phyloP scores from a whole-genome alignment of 352 stramenopile genomes.

The Phytophthora constricta region DNA sequence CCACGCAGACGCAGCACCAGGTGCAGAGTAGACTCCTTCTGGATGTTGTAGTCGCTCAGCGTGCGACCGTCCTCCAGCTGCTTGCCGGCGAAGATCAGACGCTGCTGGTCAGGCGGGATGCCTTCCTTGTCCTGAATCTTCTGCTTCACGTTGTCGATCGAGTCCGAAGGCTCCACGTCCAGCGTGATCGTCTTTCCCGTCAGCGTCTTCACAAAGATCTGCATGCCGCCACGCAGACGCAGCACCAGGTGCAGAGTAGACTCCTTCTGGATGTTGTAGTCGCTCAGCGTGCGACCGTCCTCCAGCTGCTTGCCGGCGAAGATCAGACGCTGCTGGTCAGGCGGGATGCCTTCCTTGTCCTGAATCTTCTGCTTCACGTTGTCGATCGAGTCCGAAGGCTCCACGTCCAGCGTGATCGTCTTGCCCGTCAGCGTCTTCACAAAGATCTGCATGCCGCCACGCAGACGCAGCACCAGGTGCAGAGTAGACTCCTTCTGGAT shows the following conservation, averaged over 20 bases:
- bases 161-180: too few relatives aligned
- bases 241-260: slow-evolving; percentile 96
- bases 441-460: slow-evolving; percentile 34
- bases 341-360: not conserved
- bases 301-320: slow-evolving; percentile 71
- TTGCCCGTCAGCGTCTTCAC: slow-evolving; percentile 1
- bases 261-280: slow-evolving; percentile 97
- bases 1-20: slow-evolving; percentile 82
- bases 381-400: slow-evolving; percentile 2
- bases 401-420: not conserved
- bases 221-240: slow-evolving; percentile 89
- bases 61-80: too few relatives aligned
- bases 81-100: too few relatives aligned
- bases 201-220: too few relatives aligned
- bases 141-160: not conserved
- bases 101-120: too few relatives aligned
- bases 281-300: slow-evolving; percentile 89
- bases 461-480: slow-evolving; percentile 90
- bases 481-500: slow-evolving; percentile 96
- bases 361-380: slow-evolving; percentile 1
- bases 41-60: not conserved
- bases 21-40: slow-evolving; percentile 89
- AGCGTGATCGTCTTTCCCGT: too few relatives aligned
- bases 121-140: not conserved
- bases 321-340: not conserved